Base-by-base conservation (phyloP, 495 filamentous ascomycete genomes). In the Penicillium silybi region DNA sequence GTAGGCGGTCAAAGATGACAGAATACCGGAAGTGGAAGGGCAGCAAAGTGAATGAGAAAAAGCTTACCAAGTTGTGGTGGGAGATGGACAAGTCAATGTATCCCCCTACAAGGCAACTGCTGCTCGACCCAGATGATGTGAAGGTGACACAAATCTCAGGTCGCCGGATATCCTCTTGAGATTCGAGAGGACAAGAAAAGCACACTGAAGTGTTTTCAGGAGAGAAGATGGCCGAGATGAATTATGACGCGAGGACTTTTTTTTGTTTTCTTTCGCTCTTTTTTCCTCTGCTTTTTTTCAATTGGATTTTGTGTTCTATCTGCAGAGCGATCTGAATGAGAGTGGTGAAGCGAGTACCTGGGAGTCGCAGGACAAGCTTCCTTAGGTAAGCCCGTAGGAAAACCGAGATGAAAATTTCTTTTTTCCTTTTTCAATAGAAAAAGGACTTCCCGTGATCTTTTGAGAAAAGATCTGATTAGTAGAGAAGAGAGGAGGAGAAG, bases 61-160 rank as follows among this genome's bases (percentile, higher is more conserved):
- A 56, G 68, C 88, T 84, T 88, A 89, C 87, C 84, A 76, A 80
- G 69, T 18, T 10, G 6, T 18, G 76, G 77, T 76, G 83, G 88
- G 90, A 96, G 91, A 96, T 88, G 79, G 88, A 95, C 92, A 96
- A 97, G 62, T 85, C 71, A 97, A 97, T 96, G 92, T 90, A 85
- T 96, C 92, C 89, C 91, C 90, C 85, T 65, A 62, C 51, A 54
- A 48, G 51, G 42, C 46, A 45, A 37, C 43, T 56, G 47, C 38
- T 49, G 46, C 23, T 45, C 18, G 46, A 50, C 29, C 41, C 26
- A 41, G 37, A 22, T 34, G 49, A 63, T 42, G 51, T 41, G 41
- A 52, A 37, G 44, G 53, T 46, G 34, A 61, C 53, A 54, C 48
- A 29, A 37, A 53, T 52, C 35, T 29, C 42, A 50, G 29, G 40